Conservation (phyloP, 805 yeast species). For the fission yeast (Schizosaccharomyces pombe) region DNA sequence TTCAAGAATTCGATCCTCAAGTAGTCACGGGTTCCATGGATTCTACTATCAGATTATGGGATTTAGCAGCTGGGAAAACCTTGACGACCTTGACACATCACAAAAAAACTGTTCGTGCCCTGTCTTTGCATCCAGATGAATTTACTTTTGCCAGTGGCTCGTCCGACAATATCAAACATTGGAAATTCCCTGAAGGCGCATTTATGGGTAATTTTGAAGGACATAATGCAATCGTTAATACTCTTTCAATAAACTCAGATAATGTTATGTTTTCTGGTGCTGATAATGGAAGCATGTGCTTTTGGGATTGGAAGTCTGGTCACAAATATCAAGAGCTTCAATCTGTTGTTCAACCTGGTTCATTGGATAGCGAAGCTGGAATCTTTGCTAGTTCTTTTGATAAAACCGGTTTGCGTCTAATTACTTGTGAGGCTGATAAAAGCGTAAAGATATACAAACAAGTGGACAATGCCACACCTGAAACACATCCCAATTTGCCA, state of each 20-base stretch:
- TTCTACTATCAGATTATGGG: slow-evolving; percentile 75
- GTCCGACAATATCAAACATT: slow-evolving; percentile 58
- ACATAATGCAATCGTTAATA: slow-evolving; percentile 36
- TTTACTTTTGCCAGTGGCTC: slow-evolving; percentile 61
- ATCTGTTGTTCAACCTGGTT: slow-evolving; percentile 45
- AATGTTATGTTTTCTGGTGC: slow-evolving; percentile 56
- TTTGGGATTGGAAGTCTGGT: slow-evolving; percentile 61
- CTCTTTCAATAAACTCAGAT: slow-evolving; percentile 40
- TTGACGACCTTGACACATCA: slow-evolving; percentile 62
- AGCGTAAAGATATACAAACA: slow-evolving; percentile 55
- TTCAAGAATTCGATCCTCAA: slow-evolving; percentile 65
- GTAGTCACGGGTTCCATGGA: slow-evolving; percentile 65
- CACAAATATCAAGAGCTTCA: slow-evolving; percentile 29
- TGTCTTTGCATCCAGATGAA: slow-evolving; percentile 45
- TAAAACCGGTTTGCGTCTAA: slow-evolving; percentile 49
- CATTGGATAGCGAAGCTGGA: slow-evolving; percentile 40
- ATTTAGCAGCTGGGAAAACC: slow-evolving; percentile 54
- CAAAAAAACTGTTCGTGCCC: slow-evolving; percentile 51
- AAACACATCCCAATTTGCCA: not conserved
- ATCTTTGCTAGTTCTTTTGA: slow-evolving; percentile 55
- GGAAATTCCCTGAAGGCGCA: slow-evolving; percentile 60
- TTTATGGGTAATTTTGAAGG: slow-evolving; percentile 32
- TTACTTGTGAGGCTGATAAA: slow-evolving; percentile 83
- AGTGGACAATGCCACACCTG: slow-evolving; percentile 10
- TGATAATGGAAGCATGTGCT: slow-evolving; percentile 55